Percentiles rank a stretch among this genome's conserved stretches.
phyloP scores from a whole-genome alignment of 2,329 filamentous ascomycete genomes.

The Leptographium flavum region DNA sequence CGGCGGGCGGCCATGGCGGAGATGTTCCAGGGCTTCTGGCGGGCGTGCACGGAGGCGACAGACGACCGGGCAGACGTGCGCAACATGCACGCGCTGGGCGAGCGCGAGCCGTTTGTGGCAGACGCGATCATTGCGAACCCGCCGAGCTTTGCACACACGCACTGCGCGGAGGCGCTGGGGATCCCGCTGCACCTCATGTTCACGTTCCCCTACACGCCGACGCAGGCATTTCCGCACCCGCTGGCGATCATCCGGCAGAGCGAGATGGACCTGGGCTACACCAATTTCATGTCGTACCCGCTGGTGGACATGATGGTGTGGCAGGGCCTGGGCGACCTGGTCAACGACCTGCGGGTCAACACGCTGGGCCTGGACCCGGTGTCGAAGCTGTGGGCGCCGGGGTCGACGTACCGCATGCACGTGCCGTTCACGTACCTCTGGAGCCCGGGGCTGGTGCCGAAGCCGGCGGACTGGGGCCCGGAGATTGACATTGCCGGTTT shows the following conservation, averaged over 20 bases:
- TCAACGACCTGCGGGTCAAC: conserved; percentile 59
- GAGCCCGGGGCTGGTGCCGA: conserved; percentile 51
- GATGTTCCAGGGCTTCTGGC: conserved; percentile 76
- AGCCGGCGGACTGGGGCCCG: conserved; percentile 52
- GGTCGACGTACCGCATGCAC: conserved; percentile 55
- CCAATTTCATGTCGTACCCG: conserved; percentile 70
- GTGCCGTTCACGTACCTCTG: conserved; percentile 65
- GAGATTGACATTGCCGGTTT: conserved; percentile 66
- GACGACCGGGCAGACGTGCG: conserved; percentile 49
- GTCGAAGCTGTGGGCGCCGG: conserved; percentile 63
- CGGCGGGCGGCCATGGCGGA: conserved; percentile 58
- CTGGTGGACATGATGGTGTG: conserved; percentile 79
- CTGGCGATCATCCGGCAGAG: conserved; percentile 60
- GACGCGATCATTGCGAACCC: conserved; percentile 81
- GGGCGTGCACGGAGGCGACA: conserved; percentile 59
- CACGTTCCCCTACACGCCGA: conserved; percentile 70
- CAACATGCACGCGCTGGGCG: conserved; percentile 51
- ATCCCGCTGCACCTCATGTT: conserved; percentile 79
- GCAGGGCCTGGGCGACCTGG: conserved; percentile 72
- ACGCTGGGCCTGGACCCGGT: conserved; percentile 60
- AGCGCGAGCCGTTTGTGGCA: conserved; percentile 47
- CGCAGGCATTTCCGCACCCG: conserved; percentile 62
- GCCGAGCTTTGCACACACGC: conserved; percentile 62
- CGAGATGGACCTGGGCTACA: conserved; percentile 57
- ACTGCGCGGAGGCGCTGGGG: conserved; percentile 65